Percentiles rank a stretch among this genome's conserved stretches.
phyloP scores from a whole-genome alignment of 306 rosid species.

The Pterocarpus santalinus region DNA sequence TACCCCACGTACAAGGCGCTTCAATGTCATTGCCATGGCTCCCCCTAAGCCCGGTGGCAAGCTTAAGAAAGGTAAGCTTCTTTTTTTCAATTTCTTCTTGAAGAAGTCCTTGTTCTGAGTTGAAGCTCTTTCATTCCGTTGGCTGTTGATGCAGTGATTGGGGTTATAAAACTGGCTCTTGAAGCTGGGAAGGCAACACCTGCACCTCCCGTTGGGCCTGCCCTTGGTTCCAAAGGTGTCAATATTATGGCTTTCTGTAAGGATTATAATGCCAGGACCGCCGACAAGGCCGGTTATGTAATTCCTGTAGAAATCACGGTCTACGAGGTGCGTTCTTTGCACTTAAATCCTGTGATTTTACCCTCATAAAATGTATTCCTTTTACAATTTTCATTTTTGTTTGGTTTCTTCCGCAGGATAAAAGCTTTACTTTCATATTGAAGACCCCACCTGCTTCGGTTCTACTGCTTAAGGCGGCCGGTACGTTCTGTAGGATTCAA shows the following conservation, averaged over 20 bases:
- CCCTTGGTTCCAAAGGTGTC: constrained; percentile 97
- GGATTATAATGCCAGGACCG: constrained; percentile 95
- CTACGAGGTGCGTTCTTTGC: constrained; percentile 73
- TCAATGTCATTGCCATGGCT: constrained; percentile 84
- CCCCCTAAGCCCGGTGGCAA: constrained; percentile 96
- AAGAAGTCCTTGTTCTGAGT: not conserved
- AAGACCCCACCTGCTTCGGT: constrained; percentile 99
- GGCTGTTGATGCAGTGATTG: constrained; percentile 66
- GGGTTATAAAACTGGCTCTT: constrained; percentile 89
- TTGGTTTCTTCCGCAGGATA: constrained; percentile 63
- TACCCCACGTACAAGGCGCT: constrained; percentile 56
- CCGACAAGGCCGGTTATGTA: constrained; percentile 93
- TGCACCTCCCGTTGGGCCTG: constrained; percentile 99
- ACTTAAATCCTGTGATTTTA: not conserved
- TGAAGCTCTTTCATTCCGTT: not conserved
- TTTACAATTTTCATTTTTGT: not conserved
- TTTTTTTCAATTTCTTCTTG: not conserved
- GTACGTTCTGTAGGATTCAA: constrained; percentile 50
- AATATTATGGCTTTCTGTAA: constrained; percentile 98
- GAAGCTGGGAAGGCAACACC: constrained; percentile 99
- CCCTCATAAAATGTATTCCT: not conserved
- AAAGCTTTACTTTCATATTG: constrained; percentile 90
- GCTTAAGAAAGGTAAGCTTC: constrained; percentile 75
- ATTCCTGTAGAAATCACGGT: constrained; percentile 99
- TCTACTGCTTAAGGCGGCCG: constrained; percentile 97